Percentiles rank a stretch among this genome's conserved stretches.
These are phyloP conservation scores for Didymella glomerata DNA, from an alignment of 2,329 filamentous ascomycete species.

Conservation along the genomic window DNA sequence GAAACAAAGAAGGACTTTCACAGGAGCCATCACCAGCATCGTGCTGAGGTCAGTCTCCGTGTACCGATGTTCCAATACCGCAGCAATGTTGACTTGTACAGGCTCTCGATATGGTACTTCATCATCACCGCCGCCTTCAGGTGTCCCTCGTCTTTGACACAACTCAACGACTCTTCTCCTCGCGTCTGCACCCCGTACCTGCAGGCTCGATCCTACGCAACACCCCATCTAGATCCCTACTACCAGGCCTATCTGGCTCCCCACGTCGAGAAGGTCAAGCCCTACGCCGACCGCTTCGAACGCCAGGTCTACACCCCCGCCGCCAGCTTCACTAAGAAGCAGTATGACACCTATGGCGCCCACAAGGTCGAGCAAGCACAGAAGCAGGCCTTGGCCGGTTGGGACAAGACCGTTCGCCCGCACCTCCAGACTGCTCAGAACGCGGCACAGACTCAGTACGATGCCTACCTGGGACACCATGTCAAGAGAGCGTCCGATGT, in stretches of 20 bases:
- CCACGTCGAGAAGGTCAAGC: constrained; percentile 78
- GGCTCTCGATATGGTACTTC: constrained; percentile 84
- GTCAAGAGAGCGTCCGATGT: constrained; percentile 67
- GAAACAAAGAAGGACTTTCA: constrained; percentile 34
- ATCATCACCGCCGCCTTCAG: constrained; percentile 82
- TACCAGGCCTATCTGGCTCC: constrained; percentile 85
- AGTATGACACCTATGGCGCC: constrained; percentile 74
- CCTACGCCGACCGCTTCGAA: constrained; percentile 71
- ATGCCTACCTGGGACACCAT: constrained; percentile 75
- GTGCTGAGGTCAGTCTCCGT: constrained; percentile 38
- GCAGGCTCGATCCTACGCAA: constrained; percentile 69
- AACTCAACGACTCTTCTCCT: constrained; percentile 74
- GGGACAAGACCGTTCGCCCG: constrained; percentile 80
- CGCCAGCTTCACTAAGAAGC: constrained; percentile 67
- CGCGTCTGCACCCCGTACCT: constrained; percentile 84
- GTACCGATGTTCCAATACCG: not conserved
- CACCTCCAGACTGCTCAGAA: constrained; percentile 72
- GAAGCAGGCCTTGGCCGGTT: constrained; percentile 73
- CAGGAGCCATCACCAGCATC: constrained; percentile 44
- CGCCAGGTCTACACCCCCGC: constrained; percentile 73
- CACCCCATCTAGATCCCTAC: constrained; percentile 83
- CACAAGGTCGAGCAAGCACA: constrained; percentile 75
- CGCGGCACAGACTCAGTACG: constrained; percentile 71
- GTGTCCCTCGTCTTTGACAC: constrained; percentile 75
- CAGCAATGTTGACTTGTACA: constrained; percentile 25